Evolutionary conservation across 2,329 filamentous ascomycete genomes (phyloP).

Genomic region (Septoria linicola): DNA sequence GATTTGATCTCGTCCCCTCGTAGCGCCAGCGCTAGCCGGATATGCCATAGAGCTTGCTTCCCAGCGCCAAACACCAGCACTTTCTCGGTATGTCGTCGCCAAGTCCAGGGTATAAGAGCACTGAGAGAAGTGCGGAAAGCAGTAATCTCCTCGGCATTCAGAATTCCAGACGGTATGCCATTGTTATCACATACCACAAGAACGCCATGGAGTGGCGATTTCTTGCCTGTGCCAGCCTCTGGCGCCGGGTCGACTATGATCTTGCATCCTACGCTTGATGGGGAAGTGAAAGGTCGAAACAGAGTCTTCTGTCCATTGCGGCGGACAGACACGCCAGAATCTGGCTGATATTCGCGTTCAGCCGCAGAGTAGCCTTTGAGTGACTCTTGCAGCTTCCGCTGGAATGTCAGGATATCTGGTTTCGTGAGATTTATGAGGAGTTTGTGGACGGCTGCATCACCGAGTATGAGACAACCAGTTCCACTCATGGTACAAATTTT

Average conservation of each 20-base stretch:
- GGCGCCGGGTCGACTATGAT: constrained; percentile 24
- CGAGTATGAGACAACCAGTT: constrained; percentile 13
- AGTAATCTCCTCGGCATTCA: constrained; percentile 73
- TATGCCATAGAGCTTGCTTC: constrained; percentile 53
- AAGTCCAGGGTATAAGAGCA: constrained; percentile 58
- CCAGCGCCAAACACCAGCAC: constrained; percentile 52
- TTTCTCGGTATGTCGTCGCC: constrained; percentile 29
- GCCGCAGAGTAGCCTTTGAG: constrained; percentile 11
- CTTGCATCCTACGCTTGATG: constrained; percentile 15
- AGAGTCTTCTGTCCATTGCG: constrained; percentile 19
- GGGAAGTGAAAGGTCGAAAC: constrained; percentile 20
- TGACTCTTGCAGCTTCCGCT: constrained; percentile 13
- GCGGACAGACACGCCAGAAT: constrained; percentile 11
- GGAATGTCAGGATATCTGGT: constrained; percentile 10
- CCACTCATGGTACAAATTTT: too few species aligned
- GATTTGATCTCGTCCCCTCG: constrained; percentile 37
- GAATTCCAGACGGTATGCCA: constrained; percentile 13
- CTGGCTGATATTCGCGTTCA: constrained; percentile 16
- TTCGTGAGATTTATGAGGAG: constrained; percentile 14
- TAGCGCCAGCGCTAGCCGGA: constrained; percentile 46
- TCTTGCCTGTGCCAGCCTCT: not conserved
- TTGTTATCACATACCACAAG: constrained; percentile 13
- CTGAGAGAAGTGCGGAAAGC: constrained; percentile 77
- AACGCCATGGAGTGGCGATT: constrained; percentile 16
- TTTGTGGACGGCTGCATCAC: constrained; percentile 15